phyloP scores from a whole-genome alignment of 2,329 filamentous ascomycete genomes.

The Myriosclerotinia curreyana region DNA sequence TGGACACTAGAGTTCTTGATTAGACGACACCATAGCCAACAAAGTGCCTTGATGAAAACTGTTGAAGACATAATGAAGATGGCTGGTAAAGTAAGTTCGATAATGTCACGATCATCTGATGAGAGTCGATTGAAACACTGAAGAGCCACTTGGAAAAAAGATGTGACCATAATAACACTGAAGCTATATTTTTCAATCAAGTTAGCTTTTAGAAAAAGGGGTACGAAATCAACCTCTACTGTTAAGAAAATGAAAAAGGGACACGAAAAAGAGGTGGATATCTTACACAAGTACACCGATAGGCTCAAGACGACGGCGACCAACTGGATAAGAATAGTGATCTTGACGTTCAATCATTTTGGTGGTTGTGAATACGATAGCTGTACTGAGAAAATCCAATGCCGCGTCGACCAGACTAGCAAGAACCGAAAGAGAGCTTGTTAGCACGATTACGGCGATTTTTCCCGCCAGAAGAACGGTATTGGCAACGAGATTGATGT shows the following conservation, averaged over 20 bases:
- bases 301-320: slow-evolving; percentile 55
- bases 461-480: slow-evolving; percentile 55
- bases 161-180: slow-evolving; percentile 61
- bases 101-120: slow-evolving; percentile 48
- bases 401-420: slow-evolving; percentile 61
- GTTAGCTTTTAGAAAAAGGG: neutral
- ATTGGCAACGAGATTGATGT: slow-evolving; percentile 62
- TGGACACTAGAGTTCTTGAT: slow-evolving; percentile 64
- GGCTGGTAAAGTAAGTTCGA: slow-evolving; percentile 50
- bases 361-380: slow-evolving; percentile 60
- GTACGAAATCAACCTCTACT: neutral
- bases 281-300: slow-evolving; percentile 54
- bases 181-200: slow-evolving; percentile 41
- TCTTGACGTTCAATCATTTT: slow-evolving; percentile 50
- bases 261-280: neutral
- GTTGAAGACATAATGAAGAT: slow-evolving; percentile 57
- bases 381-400: slow-evolving; percentile 55
- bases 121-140: slow-evolving; percentile 58
- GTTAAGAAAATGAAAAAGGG: neutral
- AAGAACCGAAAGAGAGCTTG: slow-evolving; percentile 58
- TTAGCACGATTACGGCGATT: slow-evolving; percentile 52
- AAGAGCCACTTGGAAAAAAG: slow-evolving; percentile 58
- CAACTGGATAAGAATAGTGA: slow-evolving; percentile 52
- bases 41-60: slow-evolving; percentile 57
- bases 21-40: slow-evolving; percentile 56